These are phyloP conservation scores for Linnemannia elongata DNA, from an alignment of 192 early-diverging fungal species.

Conservation along the genomic window DNA sequence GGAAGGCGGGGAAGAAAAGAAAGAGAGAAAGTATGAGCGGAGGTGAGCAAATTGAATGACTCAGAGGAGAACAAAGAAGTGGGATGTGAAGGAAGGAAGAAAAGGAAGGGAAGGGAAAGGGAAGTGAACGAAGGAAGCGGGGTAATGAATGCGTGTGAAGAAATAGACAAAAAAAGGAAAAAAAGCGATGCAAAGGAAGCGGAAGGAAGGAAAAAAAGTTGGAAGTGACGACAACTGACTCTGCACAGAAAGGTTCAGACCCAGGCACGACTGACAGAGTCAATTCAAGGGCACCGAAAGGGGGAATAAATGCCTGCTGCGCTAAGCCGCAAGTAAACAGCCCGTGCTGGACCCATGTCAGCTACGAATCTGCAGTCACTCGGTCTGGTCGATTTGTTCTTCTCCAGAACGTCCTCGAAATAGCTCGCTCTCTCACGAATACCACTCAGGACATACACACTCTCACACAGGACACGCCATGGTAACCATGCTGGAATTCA, in stretches of 20 bases:
- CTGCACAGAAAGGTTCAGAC: not conserved
- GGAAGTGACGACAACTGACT: not conserved
- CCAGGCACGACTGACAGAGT: not conserved
- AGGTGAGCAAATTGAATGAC: not conserved
- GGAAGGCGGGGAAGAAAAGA: not conserved
- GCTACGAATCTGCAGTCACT: not conserved
- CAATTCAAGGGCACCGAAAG: not conserved
- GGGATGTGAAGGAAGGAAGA: not conserved
- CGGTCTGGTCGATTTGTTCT: no score
- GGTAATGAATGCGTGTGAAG: not conserved
- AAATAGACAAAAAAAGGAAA: not conserved
- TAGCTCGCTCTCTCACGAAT: not conserved
- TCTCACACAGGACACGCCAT: not conserved
- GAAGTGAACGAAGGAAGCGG: not conserved
- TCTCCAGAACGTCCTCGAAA: no score
- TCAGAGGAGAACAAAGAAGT: not conserved
- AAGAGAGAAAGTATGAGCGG: no score
- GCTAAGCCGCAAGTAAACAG: constrained; percentile 38
- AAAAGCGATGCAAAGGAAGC: not conserved
- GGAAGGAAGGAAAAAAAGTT: not conserved
- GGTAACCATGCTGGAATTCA: not conserved
- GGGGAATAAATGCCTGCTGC: not conserved
- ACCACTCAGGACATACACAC: not conserved
- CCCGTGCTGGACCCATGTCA: not conserved
- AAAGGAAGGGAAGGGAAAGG: not conserved